A percentile compares a stretch with the other conserved stretches of the same genome.
Evolutionary conservation across 495 filamentous ascomycete genomes (phyloP).

Genomic region (Xanthoparmelia taractica): DNA sequence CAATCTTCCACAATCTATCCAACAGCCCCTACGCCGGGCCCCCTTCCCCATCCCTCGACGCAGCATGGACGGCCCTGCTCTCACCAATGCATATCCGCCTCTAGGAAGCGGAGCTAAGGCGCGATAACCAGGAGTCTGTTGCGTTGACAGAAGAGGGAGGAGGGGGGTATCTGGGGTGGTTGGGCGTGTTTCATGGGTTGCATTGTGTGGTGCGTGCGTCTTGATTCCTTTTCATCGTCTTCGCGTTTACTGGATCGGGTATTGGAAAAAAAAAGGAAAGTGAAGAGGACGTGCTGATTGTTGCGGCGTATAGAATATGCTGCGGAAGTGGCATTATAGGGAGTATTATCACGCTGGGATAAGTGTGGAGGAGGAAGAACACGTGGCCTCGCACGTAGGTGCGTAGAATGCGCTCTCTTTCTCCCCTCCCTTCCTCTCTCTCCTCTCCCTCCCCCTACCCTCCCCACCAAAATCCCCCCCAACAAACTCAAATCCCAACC

Average conservation of each 20-base stretch:
- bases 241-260: no score
- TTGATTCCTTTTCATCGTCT: not conserved
- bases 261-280: no score
- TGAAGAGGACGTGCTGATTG: not conserved
- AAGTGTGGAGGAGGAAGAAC: constrained; percentile 5
- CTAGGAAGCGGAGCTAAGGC: constrained; percentile 24
- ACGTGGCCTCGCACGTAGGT: constrained; percentile 14
- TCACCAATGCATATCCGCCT: constrained; percentile 29
- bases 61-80: constrained; percentile 29
- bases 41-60: constrained; percentile 27
- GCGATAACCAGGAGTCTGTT: constrained; percentile 25
- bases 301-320: constrained; percentile 17
- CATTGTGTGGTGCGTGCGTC: constrained; percentile 29
- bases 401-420: no score
- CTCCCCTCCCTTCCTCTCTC: not conserved
- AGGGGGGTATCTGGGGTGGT: constrained; percentile 29
- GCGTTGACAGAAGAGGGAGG: constrained; percentile 26
- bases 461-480: no score
- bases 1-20: constrained; percentile 13
- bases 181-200: constrained; percentile 32
- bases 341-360: constrained; percentile 18
- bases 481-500: no score
- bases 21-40: constrained; percentile 11
- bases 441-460: not conserved
- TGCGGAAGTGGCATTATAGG: constrained; percentile 22